Evolutionary conservation across 441 rosid genomes (phyloP), one percentile per base, ranked within the genome.

Genomic region (Eugenia klotzschiana): DNA sequence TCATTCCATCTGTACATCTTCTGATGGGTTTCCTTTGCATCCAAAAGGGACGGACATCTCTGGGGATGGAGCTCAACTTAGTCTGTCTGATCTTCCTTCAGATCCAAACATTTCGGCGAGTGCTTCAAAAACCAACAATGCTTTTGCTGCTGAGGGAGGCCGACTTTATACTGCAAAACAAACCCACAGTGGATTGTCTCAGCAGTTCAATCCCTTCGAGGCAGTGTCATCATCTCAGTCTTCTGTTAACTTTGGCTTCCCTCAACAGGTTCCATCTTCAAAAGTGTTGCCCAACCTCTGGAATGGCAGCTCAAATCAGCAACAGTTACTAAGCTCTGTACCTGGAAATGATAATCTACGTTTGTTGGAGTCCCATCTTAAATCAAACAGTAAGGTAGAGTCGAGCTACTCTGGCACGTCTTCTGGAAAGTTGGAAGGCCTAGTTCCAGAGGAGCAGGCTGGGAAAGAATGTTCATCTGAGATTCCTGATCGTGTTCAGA

Each of bases 21-120:
- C 86, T 77, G 87, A 89, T 87, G 83, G 86, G 80, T 88, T 91
- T 83, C 57, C 86, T 57, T 81, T 90, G 82, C 93, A 86, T 80
- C 81, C 83, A 51, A 90, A 88, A 87, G 87, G 82, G 85, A 87
- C 33, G 25, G 87, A 84, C 18, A 89, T 89, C 86, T 37, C 90
- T n/a, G 85, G 87, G 85, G 92, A 87, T 83, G 88, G 89, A 87
- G 83, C 77, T 85, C 91, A 84, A 87, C 84, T 80, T 37, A 43
- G 29, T 83, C 82, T 57, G 51, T 84, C 82, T 49, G 77, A 27
- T 84, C 15, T 49, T 23, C 52, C 77, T 55, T 55, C 51, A 53
- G 77, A 23, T 49, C 85, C 82, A 40, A 80, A 79, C 41, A 26
- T 79, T 18, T 53, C 6, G 8, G n/a, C 43, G 6, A 50, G 81